Percentiles rank a stretch among this genome's conserved stretches.
These are phyloP conservation scores for Claviceps humidiphila DNA, from an alignment of 2,329 filamentous ascomycete genomes.

Conservation along the genomic window DNA sequence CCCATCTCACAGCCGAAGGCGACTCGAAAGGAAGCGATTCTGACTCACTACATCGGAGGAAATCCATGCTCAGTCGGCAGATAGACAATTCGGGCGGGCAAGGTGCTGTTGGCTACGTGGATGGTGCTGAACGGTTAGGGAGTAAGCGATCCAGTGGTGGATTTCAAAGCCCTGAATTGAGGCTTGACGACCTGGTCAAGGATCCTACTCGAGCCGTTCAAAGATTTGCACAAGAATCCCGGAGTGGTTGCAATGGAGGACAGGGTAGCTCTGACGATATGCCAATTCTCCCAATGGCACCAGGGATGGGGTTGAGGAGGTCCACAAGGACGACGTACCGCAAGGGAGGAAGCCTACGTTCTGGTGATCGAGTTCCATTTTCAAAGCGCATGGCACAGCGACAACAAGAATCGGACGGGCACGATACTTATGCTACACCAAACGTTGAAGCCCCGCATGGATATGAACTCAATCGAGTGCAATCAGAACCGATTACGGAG, in stretches of 20 bases:
- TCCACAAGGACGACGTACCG: conserved; percentile 89
- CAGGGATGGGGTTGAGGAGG: conserved; percentile 67
- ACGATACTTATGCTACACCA: conserved; percentile 16
- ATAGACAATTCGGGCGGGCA: conserved; percentile 58
- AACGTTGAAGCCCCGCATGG: conserved; percentile 33
- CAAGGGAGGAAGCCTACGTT: conserved; percentile 69
- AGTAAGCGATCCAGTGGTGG: conserved; percentile 53
- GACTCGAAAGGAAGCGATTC: conserved; percentile 38
- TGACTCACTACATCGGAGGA: conserved; percentile 63
- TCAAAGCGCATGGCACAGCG: conserved; percentile 57
- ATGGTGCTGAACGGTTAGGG: conserved; percentile 71
- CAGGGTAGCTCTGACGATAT: conserved; percentile 51
- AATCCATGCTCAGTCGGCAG: conserved; percentile 89
- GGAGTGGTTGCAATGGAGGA: conserved; percentile 28
- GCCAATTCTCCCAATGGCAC: conserved; percentile 70
- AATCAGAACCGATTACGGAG: conserved; percentile 54
- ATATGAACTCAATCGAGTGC: conserved; percentile 45
- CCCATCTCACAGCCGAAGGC: conserved; percentile 42
- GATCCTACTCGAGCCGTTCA: conserved; percentile 62
- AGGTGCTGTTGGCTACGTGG: conserved; percentile 53
- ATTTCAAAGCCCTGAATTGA: conserved; percentile 46
- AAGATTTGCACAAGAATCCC: conserved; percentile 48
- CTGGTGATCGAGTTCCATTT: conserved; percentile 61
- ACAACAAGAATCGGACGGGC: conserved; percentile 43
- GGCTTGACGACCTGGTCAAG: conserved; percentile 68